Conservation (phyloP, 2,329 filamentous ascomycete species). For the Verticillium longisporum region DNA sequence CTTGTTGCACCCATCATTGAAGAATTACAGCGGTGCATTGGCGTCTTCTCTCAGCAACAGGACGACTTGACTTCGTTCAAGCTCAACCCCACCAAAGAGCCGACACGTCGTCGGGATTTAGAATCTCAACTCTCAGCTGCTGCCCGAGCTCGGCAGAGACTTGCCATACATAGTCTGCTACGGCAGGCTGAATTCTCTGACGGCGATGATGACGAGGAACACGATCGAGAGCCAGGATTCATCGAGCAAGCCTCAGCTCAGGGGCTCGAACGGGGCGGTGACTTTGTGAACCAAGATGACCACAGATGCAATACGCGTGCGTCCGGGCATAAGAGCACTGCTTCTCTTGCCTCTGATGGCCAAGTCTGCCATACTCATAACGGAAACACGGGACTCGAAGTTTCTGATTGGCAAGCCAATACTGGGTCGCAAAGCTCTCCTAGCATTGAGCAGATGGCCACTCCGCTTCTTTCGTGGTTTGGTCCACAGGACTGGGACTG, state of each 20-base stretch:
- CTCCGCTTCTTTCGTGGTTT: slow-evolving; percentile 1
- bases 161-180: slow-evolving; percentile 22
- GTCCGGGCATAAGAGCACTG: not conserved
- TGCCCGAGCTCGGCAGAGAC: slow-evolving; percentile 13
- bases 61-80: not conserved
- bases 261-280: not conserved
- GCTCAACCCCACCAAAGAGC: not conserved
- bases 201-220: slow-evolving; percentile 15
- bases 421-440: not conserved
- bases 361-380: not conserved
- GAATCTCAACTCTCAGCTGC: slow-evolving; percentile 12
- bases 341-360: not conserved
- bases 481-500: slow-evolving; percentile 5
- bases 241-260: not conserved
- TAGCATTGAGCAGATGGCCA: not conserved
- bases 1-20: slow-evolving; percentile 18
- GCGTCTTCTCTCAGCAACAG: slow-evolving; percentile 9
- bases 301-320: not conserved
- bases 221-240: not conserved
- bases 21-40: slow-evolving; percentile 15
- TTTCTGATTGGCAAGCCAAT: not conserved
- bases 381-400: not conserved
- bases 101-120: slow-evolving; percentile 2
- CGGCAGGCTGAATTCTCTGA: slow-evolving; percentile 17
- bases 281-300: not conserved